These are phyloP conservation scores for Aspergillus latus DNA, from an alignment of 2,329 filamentous ascomycete genomes.

Conservation along the genomic window DNA sequence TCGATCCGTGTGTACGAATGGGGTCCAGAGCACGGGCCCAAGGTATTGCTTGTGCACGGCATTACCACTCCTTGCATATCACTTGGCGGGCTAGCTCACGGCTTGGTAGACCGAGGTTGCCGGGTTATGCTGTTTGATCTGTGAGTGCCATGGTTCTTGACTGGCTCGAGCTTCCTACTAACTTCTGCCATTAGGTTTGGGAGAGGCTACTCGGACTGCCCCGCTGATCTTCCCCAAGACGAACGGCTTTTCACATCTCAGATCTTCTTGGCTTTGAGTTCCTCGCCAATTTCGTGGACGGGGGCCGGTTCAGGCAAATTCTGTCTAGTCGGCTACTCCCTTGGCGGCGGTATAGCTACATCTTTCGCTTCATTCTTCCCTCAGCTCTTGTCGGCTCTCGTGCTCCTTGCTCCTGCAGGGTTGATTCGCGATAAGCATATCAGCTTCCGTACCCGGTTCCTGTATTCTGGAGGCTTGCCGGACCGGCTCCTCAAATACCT, in stretches of 20 bases:
- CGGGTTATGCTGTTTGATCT: slow-evolving; percentile 76
- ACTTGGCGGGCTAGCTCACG: slow-evolving; percentile 64
- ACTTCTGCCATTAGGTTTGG: slow-evolving; percentile 47
- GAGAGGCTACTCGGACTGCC: slow-evolving; percentile 73
- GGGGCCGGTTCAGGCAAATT: slow-evolving; percentile 55
- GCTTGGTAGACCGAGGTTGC: slow-evolving; percentile 64
- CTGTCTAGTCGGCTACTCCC: slow-evolving; percentile 73
- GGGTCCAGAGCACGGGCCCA: slow-evolving; percentile 69
- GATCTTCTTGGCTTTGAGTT: slow-evolving; percentile 68
- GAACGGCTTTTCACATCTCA: slow-evolving; percentile 71
- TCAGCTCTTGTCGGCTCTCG: slow-evolving; percentile 64
- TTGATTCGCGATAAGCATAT: slow-evolving; percentile 67
- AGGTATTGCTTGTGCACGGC: slow-evolving; percentile 74
- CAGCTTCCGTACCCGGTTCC: slow-evolving; percentile 58
- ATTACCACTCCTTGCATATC: slow-evolving; percentile 76
- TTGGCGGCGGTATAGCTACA: slow-evolving; percentile 72
- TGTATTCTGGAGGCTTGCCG: slow-evolving; percentile 63
- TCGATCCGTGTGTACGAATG: slow-evolving; percentile 75
- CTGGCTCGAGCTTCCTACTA: background rate
- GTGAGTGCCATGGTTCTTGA: slow-evolving; percentile 29
- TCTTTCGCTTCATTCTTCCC: slow-evolving; percentile 71
- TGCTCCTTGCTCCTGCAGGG: slow-evolving; percentile 77
- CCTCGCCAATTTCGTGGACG: slow-evolving; percentile 69
- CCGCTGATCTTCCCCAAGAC: slow-evolving; percentile 67
- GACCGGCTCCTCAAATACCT: slow-evolving; percentile 55